Evolutionary conservation across 257 asterid species (phyloP), one percentile per base, ranked within the genome.

Genomic region (Plectranthus barbatus): DNA sequence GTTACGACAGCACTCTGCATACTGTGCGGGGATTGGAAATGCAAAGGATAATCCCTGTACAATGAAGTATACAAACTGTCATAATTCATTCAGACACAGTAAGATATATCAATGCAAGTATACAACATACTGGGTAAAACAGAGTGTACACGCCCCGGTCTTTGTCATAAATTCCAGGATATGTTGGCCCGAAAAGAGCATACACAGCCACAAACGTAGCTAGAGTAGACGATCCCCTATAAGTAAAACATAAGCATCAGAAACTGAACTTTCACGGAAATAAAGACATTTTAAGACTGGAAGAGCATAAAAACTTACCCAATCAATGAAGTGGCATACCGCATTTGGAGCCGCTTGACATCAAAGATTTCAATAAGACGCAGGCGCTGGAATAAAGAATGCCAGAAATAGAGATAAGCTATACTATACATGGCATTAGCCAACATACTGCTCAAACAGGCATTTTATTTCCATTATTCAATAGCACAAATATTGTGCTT

Each of bases 191-290:
- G 57, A 89, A 89, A 60, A 86, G 87, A 41, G 85, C 81, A 72
- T 89, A 89, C 48, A 89, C 90, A 9, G 95, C 95, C 13, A 86
- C 95, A 79, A 86, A 89, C 59, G 97, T 89, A 12, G 95, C 97
- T 9, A 86, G 74, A 26, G 85, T 82, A 21, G 96, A 84, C 0
- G 89, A 83, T 51, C 95, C 97, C 17, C 97, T 89, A 76, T 52
- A 70, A 74, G 73, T 44, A 74, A 66, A 62, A 54, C n/a, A 39
- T 13, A 62, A 40, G 52, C 56, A 58, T 76, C 56, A 71, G 50
- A 67, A 63, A 58, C n/a, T 51, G 36, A 40, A 12, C 13, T 52
- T 49, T 37, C 10, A 55, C 53, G 29, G 9, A 11, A 70, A 40
- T 23, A 31, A 20, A 53, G 23, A 56, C n/a, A 46, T 36, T 4